A percentile compares a stretch with the other conserved stretches of the same genome.
Evolutionary conservation across 2,329 filamentous ascomycete species (phyloP).

Genomic region (Fusarium poae): DNA sequence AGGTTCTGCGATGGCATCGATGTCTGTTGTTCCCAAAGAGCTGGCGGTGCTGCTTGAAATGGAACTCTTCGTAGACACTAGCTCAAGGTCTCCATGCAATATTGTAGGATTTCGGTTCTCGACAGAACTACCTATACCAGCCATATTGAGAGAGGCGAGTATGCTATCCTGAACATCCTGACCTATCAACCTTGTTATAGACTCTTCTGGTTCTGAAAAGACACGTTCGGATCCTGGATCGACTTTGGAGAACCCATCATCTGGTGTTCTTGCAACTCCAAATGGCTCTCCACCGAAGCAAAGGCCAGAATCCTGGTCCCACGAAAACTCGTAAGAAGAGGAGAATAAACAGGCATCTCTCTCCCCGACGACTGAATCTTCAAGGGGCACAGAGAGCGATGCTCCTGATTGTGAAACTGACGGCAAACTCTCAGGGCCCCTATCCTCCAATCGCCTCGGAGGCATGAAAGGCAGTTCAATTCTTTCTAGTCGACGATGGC

Average conservation of each 20-base stretch:
- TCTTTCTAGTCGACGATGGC: rapidly evolving
- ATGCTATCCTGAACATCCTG: no score
- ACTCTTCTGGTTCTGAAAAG: background rate
- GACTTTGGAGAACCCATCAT: background rate
- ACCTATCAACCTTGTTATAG: background rate
- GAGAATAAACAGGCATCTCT: rapidly evolving
- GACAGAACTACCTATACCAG: background rate
- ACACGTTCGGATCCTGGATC: background rate
- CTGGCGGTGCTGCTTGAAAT: background rate
- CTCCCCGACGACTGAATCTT: background rate
- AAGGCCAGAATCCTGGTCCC: background rate
- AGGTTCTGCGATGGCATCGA: background rate
- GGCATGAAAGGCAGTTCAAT: rapidly evolving
- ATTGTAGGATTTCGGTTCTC: background rate
- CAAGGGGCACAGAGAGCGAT: background rate
- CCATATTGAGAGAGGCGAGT: rapidly evolving
- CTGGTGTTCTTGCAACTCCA: background rate
- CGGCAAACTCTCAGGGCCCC: no score
- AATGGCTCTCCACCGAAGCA: slow-evolving; percentile 4
- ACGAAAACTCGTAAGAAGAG: slow-evolving; percentile 2
- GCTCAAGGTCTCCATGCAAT: background rate
- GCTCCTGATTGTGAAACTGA: background rate
- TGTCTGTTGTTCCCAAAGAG: no score
- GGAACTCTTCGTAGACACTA: background rate
- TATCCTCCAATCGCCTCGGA: no score